Conservation (phyloP, 2,329 filamentous ascomycete species). For the Sporothrix humicola region DNA sequence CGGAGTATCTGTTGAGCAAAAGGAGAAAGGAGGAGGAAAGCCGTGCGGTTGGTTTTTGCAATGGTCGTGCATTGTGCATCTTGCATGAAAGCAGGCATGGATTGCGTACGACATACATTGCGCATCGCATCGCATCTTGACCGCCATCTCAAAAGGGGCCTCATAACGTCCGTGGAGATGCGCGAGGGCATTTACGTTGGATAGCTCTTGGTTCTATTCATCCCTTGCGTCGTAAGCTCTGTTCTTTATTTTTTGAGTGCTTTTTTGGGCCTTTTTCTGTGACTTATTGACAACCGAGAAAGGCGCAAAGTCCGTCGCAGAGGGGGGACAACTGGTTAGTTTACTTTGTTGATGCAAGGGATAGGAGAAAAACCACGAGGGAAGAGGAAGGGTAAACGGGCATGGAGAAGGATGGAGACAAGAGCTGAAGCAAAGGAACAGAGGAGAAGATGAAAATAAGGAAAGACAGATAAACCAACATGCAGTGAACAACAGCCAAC, state of each 20-base stretch:
- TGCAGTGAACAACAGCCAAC: background rate
- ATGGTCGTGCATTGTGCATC: background rate
- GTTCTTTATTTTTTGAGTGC: background rate
- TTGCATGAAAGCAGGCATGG: background rate
- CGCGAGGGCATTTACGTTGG: no score
- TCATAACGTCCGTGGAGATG: background rate
- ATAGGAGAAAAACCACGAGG: slow-evolving; percentile 19
- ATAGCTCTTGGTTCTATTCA: background rate
- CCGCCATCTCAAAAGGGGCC: background rate
- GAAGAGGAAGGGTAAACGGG: background rate
- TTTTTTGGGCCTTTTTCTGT: no score
- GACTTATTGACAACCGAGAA: background rate
- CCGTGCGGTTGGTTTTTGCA: background rate
- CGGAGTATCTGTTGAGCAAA: background rate
- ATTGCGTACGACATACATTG: background rate
- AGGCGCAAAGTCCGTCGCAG: background rate
- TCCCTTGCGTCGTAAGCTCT: slow-evolving; percentile 1
- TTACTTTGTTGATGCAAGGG: slow-evolving; percentile 1
- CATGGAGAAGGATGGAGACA: background rate
- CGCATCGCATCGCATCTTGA: background rate
- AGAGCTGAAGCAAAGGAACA: background rate
- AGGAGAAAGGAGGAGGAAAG: background rate
- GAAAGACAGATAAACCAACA: background rate
- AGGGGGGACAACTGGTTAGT: background rate
- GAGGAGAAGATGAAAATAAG: background rate